Evolutionary conservation across 2,329 filamentous ascomycete genomes (phyloP).

Genomic region (Hypoxylon sp.): DNA sequence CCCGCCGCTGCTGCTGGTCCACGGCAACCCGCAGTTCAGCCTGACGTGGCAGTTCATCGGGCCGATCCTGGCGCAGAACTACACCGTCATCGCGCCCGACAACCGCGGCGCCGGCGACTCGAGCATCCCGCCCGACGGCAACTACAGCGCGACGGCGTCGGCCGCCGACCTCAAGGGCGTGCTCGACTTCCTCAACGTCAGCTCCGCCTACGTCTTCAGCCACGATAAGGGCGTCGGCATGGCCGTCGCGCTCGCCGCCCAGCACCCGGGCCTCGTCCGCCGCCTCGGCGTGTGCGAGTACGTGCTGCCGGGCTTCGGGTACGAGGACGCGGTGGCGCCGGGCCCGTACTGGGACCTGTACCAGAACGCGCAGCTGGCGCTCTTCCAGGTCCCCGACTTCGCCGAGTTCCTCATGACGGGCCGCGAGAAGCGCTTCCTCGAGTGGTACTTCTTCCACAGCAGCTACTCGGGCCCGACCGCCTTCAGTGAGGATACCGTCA

Average conservation of each 20-base stretch:
- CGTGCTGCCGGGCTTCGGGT: slow-evolving; percentile 52
- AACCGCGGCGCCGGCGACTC: slow-evolving; percentile 53
- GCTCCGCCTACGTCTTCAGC: slow-evolving; percentile 52
- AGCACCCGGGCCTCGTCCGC: slow-evolving; percentile 48
- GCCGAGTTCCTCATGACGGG: slow-evolving; percentile 56
- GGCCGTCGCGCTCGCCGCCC: slow-evolving; percentile 50
- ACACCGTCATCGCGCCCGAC: slow-evolving; percentile 54
- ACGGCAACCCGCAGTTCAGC: slow-evolving; percentile 53
- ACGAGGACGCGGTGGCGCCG: slow-evolving; percentile 44
- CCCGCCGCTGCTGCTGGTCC: slow-evolving; percentile 51
- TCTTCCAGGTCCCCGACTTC: slow-evolving; percentile 56
- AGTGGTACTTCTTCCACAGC: slow-evolving; percentile 57
- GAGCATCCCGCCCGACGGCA: slow-evolving; percentile 47
- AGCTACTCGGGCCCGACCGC: slow-evolving; percentile 51
- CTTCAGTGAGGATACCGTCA: slow-evolving; percentile 50
- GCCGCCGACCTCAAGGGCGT: slow-evolving; percentile 51
- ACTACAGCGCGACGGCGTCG: slow-evolving; percentile 52
- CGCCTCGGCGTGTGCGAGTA: slow-evolving; percentile 52
- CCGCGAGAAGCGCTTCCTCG: slow-evolving; percentile 51
- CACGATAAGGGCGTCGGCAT: slow-evolving; percentile 57
- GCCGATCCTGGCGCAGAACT: slow-evolving; percentile 52
- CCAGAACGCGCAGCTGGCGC: slow-evolving; percentile 52
- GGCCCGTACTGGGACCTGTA: slow-evolving; percentile 51
- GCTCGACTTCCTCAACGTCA: slow-evolving; percentile 53
- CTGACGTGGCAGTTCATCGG: slow-evolving; percentile 51